phyloP scores from a whole-genome alignment of 2,329 filamentous ascomycete species.

The Falciphora oryzae region DNA sequence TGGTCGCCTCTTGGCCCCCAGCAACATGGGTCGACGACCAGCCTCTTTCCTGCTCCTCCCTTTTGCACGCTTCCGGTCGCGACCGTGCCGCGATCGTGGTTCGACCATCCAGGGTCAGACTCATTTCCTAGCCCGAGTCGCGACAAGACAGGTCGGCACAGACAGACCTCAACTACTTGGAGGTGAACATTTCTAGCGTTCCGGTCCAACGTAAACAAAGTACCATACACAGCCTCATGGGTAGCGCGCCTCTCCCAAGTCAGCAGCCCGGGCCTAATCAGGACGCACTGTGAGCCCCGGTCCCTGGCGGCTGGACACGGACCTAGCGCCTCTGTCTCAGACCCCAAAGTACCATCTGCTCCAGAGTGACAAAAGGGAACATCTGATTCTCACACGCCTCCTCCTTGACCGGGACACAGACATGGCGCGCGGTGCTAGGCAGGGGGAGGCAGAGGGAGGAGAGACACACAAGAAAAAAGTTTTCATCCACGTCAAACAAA shows the following conservation, averaged over 20 bases:
- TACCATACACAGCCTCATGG: not conserved
- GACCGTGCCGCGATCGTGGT: too few relatives aligned
- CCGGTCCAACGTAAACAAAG: not conserved
- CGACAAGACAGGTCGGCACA: not conserved
- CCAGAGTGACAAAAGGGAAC: not conserved
- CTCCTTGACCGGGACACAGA: not conserved
- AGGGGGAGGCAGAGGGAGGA: not conserved
- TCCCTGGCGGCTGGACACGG: not conserved
- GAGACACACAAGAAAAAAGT: not conserved
- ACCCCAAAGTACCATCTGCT: not conserved
- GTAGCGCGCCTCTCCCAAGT: not conserved
- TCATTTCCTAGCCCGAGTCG: not conserved
- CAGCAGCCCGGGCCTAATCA: not conserved
- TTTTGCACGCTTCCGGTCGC: too few relatives aligned
- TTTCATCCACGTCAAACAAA: not conserved
- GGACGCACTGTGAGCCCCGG: not conserved
- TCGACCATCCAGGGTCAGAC: not conserved
- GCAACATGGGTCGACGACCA: too few relatives aligned
- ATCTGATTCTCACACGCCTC: not conserved
- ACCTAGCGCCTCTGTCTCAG: not conserved
- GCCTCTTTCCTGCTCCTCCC: too few relatives aligned
- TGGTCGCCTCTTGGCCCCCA: too few relatives aligned
- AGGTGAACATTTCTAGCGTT: not conserved
- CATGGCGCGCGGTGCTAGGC: not conserved
- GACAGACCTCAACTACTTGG: not conserved